Base-by-base conservation (phyloP, 2,329 filamentous ascomycete genomes). In the Aspergillus quadrilineatus region DNA sequence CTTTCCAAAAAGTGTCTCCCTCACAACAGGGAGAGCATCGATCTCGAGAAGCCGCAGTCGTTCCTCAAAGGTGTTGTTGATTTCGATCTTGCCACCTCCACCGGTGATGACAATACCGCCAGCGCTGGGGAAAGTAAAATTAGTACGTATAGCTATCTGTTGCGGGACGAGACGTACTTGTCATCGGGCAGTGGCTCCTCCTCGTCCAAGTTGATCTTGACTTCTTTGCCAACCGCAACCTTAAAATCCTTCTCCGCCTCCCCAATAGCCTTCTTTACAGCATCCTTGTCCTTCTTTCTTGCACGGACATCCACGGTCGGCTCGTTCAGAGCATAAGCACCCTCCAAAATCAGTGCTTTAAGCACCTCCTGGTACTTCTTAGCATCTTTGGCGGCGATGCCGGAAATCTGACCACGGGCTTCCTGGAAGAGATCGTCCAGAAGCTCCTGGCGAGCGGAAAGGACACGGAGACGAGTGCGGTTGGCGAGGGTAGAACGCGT, bases 41-140 rank as follows among this genome's bases (percentile, higher is more conserved):
- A 88, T 87, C 77, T 96, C 89, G 63, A 97, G 85, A 59, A 97
- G 82, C 69, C 84, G 85, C 75, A 99, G 81, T 64, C 94, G 87
- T 73, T 96, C 89, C 73, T 97, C 94, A 66, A 97, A 89, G 54
- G 94, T 97, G 81, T 99, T 97, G 84, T 97, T 92, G 76, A 99
- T 93, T 69, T 96, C 92, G 73, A 99, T 97, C 83, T 93, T 97
- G 73, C 94, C 94, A 63, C 82, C 82, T 65, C 89, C 88, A 63
- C 92, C 91, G 54, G 96, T 77, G 63, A 99, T 86, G 57, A 84
- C 74, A 56, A 96, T 82, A 67, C 94, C 94, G 59, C 94, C 94
- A 58, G 92, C 83, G 69, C 94, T 97, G 58, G 46, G 36, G 26
- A 29, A 39, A 12, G 15, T 14, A 10, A 17, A 22, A 53, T 63